Conservation (phyloP, 768 basidiomycete genomes). For the Lactarius pseudohatsudake region DNA sequence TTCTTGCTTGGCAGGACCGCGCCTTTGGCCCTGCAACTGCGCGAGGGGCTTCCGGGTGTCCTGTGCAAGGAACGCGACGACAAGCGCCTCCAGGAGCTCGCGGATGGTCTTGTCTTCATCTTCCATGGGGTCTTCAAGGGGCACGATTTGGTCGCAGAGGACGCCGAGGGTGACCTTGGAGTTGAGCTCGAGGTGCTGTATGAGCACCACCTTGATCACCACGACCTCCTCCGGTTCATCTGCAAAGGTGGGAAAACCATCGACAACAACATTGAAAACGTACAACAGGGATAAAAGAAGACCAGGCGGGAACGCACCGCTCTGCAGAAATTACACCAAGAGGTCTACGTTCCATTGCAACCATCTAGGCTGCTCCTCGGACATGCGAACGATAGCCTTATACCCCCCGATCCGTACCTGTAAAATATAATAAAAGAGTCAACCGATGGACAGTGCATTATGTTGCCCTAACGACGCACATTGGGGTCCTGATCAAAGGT, state of each 20-base stretch:
- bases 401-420: constrained; percentile 73
- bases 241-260: neutral
- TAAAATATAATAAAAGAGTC: neutral
- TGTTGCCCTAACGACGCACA: constrained; percentile 37
- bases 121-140: constrained; percentile 49
- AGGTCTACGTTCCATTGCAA: constrained; percentile 74
- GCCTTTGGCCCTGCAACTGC: too few relatives aligned
- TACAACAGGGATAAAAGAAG: too few relatives aligned
- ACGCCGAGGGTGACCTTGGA: too few relatives aligned
- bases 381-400: constrained; percentile 53
- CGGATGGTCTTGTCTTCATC: constrained; percentile 59
- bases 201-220: constrained; percentile 58
- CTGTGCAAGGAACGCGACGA: constrained; percentile 37
- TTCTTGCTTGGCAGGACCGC: too few relatives aligned
- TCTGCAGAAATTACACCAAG: constrained; percentile 68
- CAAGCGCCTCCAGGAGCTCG: constrained; percentile 55
- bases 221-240: constrained; percentile 66
- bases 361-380: constrained; percentile 51
- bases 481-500: constrained; percentile 39
- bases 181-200: constrained; percentile 54
- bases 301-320: constrained; percentile 46
- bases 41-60: too few relatives aligned
- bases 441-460: neutral
- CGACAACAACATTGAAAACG: neutral
- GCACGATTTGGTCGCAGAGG: constrained; percentile 53